Conservation (phyloP, 1,139 yeast genomes). For the Saccharomycopsis hybrid region DNA sequence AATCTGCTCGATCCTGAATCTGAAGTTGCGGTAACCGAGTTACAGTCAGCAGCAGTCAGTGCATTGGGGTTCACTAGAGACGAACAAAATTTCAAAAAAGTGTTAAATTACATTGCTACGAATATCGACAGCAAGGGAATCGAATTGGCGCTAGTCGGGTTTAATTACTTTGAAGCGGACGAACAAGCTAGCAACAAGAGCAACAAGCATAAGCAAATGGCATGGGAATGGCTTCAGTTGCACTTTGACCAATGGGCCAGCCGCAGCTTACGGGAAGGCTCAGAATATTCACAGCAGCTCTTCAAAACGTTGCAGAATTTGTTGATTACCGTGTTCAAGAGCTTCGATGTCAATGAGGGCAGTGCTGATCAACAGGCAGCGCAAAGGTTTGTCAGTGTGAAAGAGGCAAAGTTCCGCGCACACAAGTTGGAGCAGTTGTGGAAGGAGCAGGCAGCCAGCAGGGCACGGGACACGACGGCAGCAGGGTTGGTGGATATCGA, state of each 20-base stretch:
- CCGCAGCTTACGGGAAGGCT: slow-evolving; percentile 39
- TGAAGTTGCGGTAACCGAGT: slow-evolving; percentile 27
- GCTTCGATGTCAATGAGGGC: slow-evolving; percentile 35
- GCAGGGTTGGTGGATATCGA: too few relatives aligned
- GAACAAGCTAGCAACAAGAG: slow-evolving; percentile 22
- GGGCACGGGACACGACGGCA: too few relatives aligned
- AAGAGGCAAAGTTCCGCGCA: too few relatives aligned
- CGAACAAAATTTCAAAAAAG: slow-evolving; percentile 38
- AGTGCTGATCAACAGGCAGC: too few relatives aligned
- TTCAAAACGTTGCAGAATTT: slow-evolving; percentile 38
- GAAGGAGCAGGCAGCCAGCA: too few relatives aligned
- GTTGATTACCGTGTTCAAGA: slow-evolving; percentile 35
- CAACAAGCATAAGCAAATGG: slow-evolving; percentile 19
- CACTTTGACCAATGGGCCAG: slow-evolving; percentile 47
- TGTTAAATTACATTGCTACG: slow-evolving; percentile 48
- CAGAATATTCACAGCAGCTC: slow-evolving; percentile 34
- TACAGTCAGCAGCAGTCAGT: slow-evolving; percentile 49
- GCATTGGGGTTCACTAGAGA: slow-evolving; percentile 45
- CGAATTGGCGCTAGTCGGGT: slow-evolving; percentile 51
- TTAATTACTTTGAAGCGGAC: slow-evolving; percentile 29
- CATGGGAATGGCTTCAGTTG: slow-evolving; percentile 52
- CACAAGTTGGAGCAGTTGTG: too few relatives aligned
- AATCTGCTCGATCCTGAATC: slow-evolving; percentile 23
- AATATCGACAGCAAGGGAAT: slow-evolving; percentile 49
- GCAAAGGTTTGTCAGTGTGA: too few relatives aligned